These are phyloP conservation scores for Antarctomyces pellizariae DNA, from an alignment of 495 filamentous ascomycete species.

Conservation along the genomic window DNA sequence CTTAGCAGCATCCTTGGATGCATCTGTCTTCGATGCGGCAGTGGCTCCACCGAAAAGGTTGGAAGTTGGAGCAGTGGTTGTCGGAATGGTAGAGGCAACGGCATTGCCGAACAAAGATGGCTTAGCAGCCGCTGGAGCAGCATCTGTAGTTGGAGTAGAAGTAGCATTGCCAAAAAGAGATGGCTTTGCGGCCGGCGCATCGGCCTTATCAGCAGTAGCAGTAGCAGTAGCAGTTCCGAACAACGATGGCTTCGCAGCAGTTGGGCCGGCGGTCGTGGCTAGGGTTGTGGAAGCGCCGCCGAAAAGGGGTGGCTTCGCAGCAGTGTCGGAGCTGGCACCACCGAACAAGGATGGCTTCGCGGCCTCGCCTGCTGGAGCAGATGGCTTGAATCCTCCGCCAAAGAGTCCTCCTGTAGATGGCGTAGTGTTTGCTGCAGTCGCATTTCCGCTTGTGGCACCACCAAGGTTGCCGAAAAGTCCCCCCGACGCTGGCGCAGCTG, in stretches of 20 bases:
- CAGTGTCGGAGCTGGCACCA: too few relatives aligned
- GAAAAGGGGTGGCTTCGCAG: too few relatives aligned
- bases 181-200: too few relatives aligned
- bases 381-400: conserved; percentile 6
- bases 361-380: too few relatives aligned
- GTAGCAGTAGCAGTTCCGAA: too few relatives aligned
- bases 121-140: not conserved
- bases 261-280: too few relatives aligned
- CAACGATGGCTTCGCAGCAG: too few relatives aligned
- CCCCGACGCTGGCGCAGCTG: conserved; percentile 6
- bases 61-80: conserved; percentile 1
- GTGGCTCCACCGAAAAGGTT: conserved; percentile 3
- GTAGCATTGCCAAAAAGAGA: too few relatives aligned
- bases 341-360: too few relatives aligned
- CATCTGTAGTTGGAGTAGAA: not conserved
- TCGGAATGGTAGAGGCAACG: not conserved
- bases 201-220: too few relatives aligned
- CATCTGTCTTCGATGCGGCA: not conserved
- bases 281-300: too few relatives aligned
- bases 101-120: not conserved
- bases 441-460: conserved; percentile 1
- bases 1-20: too few relatives aligned
- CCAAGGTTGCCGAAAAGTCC: conserved; percentile 6
- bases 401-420: conserved; percentile 1
- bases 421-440: conserved; percentile 3